Percentiles rank a stretch among this genome's conserved stretches.
Evolutionary conservation across 1,139 yeast genomes (phyloP).

Genomic region (Blastobotrys ciferrii): DNA sequence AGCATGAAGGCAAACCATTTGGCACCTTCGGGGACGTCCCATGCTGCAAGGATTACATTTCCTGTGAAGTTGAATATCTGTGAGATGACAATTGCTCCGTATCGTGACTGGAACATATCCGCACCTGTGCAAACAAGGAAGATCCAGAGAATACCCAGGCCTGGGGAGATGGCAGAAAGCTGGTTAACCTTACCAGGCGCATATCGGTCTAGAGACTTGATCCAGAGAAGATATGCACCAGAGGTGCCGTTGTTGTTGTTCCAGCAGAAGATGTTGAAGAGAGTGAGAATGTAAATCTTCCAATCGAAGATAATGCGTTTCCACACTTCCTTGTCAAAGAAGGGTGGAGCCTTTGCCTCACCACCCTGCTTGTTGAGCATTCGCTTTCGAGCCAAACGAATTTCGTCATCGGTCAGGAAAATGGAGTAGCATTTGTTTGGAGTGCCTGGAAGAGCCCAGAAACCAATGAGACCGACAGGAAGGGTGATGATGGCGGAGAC

Average conservation of each 20-base stretch:
- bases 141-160: slow-evolving; percentile 46
- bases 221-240: slow-evolving; percentile 44
- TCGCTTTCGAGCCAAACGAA: slow-evolving; percentile 30
- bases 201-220: slow-evolving; percentile 33
- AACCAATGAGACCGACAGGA: slow-evolving; percentile 64
- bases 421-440: slow-evolving; percentile 45
- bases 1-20: slow-evolving; percentile 50
- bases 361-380: slow-evolving; percentile 51
- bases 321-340: slow-evolving; percentile 31
- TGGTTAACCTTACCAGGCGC: slow-evolving; percentile 42
- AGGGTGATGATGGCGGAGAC: slow-evolving; percentile 52
- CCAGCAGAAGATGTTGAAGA: slow-evolving; percentile 40
- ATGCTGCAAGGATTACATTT: slow-evolving; percentile 45
- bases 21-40: slow-evolving; percentile 47
- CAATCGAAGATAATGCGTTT: slow-evolving; percentile 36
- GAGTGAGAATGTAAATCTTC: slow-evolving; percentile 41
- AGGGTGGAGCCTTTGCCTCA: slow-evolving; percentile 32
- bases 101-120: slow-evolving; percentile 53
- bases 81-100: slow-evolving; percentile 35
- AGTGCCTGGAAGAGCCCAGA: slow-evolving; percentile 65
- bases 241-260: slow-evolving; percentile 41
- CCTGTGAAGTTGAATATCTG: slow-evolving; percentile 47
- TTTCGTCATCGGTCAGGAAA: slow-evolving; percentile 34
- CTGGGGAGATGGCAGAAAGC: slow-evolving; percentile 49
- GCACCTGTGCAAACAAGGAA: slow-evolving; percentile 36